Evolutionary conservation across 108 stramenopile genomes (phyloP).

Genomic region (Nitzschia sp.): DNA sequence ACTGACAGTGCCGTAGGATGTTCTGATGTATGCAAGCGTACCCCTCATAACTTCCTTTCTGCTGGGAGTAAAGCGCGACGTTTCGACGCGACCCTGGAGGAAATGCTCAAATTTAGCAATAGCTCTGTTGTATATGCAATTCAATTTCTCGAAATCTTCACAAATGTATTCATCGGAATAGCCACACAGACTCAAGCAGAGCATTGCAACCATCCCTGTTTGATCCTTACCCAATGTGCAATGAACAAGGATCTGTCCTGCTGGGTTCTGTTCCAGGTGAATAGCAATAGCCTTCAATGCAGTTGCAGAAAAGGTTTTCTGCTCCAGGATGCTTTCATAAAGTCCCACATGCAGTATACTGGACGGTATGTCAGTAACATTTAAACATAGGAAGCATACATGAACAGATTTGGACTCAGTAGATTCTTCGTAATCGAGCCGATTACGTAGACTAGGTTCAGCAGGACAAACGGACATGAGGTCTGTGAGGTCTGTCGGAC

Average conservation of each 20-base stretch:
- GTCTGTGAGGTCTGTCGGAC: too few relatives aligned
- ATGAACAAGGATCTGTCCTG: constrained; percentile 17
- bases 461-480: too few relatives aligned
- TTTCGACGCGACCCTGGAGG: constrained; percentile 5
- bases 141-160: constrained; percentile 24
- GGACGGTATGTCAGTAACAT: too few relatives aligned
- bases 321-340: constrained; percentile 23
- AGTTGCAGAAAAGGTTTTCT: neutral
- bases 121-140: constrained; percentile 6
- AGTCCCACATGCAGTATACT: too few relatives aligned
- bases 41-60: constrained; percentile 25
- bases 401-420: too few relatives aligned
- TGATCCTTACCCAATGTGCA: constrained; percentile 39
- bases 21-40: constrained; percentile 20
- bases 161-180: constrained; percentile 17
- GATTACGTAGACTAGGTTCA: too few relatives aligned
- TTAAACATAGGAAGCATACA: too few relatives aligned
- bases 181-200: constrained; percentile 21
- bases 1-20: constrained; percentile 24
- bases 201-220: constrained; percentile 34
- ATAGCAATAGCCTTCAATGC: constrained; percentile 23
- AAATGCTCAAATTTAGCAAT: neutral
- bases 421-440: too few relatives aligned
- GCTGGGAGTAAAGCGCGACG: constrained; percentile 2
- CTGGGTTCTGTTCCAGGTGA: constrained; percentile 15